Percentiles rank a stretch among this genome's conserved stretches.
These are phyloP conservation scores for Eutrema japonicum DNA, from an alignment of 345 rosid genomes.

Conservation along the genomic window DNA sequence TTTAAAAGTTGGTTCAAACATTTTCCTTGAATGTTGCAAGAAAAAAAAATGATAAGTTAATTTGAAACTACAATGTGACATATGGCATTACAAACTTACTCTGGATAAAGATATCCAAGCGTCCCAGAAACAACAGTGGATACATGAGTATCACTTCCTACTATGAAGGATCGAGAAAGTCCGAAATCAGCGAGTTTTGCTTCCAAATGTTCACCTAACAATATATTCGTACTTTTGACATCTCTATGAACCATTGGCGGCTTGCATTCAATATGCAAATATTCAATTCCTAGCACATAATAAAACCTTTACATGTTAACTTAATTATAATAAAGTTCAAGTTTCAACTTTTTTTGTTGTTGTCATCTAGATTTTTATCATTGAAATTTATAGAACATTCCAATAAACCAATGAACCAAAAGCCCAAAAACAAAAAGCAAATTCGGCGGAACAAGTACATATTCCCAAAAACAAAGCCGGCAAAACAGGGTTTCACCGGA, in stretches of 20 bases:
- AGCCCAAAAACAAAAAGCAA: no score
- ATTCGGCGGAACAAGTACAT: no score
- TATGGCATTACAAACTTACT: conserved; percentile 19
- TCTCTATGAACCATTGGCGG: conserved; percentile 46
- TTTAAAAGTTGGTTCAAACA: neutral
- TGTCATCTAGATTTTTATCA: no score
- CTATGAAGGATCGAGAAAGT: conserved; percentile 38
- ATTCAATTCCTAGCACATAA: no score
- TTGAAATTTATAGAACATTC: no score
- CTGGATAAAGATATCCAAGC: conserved; percentile 52
- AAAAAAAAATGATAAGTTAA: neutral
- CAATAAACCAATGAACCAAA: no score
- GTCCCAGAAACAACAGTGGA: conserved; percentile 10
- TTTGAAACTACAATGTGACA: neutral
- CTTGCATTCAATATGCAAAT: neutral
- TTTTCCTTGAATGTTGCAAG: no score
- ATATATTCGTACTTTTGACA: conserved; percentile 49
- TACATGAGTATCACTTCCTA: conserved; percentile 31
- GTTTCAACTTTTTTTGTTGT: no score
- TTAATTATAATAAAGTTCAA: no score
- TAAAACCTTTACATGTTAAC: no score
- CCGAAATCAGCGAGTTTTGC: conserved; percentile 55
- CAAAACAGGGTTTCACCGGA: no score
- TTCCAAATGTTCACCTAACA: conserved; percentile 41
- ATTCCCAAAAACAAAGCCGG: no score